A percentile compares a stretch with the other conserved stretches of the same genome.
phyloP scores from a whole-genome alignment of 768 basidiomycete species.

The Collybia sp. region DNA sequence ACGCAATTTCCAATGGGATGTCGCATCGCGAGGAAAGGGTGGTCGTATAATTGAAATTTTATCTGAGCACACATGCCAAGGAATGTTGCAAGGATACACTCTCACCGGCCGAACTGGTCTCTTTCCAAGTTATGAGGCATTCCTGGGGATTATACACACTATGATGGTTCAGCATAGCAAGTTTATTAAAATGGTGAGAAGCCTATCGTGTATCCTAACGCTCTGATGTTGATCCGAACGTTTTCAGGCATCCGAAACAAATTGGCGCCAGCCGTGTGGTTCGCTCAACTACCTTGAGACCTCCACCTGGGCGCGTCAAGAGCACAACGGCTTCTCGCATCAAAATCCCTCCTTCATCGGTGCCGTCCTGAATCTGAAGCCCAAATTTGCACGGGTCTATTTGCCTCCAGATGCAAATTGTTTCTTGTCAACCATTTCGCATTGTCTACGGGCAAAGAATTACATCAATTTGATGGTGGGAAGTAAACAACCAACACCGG shows the following conservation, averaged over 20 bases:
- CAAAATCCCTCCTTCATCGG: conserved; percentile 86
- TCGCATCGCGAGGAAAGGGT: conserved; percentile 56
- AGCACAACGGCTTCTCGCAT: conserved; percentile 89
- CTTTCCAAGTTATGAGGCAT: conserved; percentile 90
- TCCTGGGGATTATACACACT: conserved; percentile 84
- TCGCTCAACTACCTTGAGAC: conserved; percentile 88
- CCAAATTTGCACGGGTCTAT: conserved; percentile 68
- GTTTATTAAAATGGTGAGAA: conserved; percentile 73
- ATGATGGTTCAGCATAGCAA: conserved; percentile 92
- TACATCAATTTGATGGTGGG: conserved; percentile 89
- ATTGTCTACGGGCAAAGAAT: conserved; percentile 80
- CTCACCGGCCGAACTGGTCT: conserved; percentile 82
- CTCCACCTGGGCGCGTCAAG: conserved; percentile 80
- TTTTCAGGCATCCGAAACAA: conserved; percentile 47
- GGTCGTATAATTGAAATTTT: conserved; percentile 88
- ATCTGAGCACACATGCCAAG: conserved; percentile 85
- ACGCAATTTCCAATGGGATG: conserved; percentile 87
- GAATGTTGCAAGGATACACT: conserved; percentile 90
- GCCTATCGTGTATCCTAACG: neutral
- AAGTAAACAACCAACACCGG: conserved; percentile 76
- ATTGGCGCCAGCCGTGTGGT: conserved; percentile 67
- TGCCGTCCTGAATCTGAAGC: conserved; percentile 77
- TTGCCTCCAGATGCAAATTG: conserved; percentile 91
- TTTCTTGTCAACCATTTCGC: conserved; percentile 77
- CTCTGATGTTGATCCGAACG: neutral